Evolutionary conservation across 305 asterid genomes (phyloP).

Genomic region (Plantago coronopus): DNA sequence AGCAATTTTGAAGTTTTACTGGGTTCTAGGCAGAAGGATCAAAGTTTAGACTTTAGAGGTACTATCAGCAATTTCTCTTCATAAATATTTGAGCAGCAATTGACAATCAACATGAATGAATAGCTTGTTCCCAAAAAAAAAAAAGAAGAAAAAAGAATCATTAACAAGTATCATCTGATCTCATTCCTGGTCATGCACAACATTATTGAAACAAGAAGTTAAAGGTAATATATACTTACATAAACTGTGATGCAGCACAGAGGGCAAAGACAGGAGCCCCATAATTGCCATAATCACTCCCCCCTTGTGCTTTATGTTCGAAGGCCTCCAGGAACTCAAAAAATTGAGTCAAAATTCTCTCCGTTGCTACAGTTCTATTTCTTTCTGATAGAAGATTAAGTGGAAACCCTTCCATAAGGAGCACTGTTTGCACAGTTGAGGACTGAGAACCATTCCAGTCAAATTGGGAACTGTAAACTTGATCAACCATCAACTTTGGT

Average conservation of each 20-base stretch:
- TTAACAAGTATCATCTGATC: conserved; percentile 2
- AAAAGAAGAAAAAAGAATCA: too few relatives aligned
- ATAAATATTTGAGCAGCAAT: too few relatives aligned
- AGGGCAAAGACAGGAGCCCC: conserved; percentile 82
- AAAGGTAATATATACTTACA: conserved; percentile 44
- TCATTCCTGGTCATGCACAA: neutral
- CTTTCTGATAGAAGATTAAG: conserved; percentile 62
- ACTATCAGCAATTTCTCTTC: too few relatives aligned
- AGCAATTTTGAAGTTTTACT: too few relatives aligned
- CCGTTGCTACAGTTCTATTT: conserved; percentile 55
- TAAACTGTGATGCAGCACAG: conserved; percentile 69
- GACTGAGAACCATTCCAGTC: conserved; percentile 43
- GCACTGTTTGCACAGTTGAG: conserved; percentile 44
- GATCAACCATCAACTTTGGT: conserved; percentile 60
- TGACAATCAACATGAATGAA: neutral
- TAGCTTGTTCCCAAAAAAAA: too few relatives aligned
- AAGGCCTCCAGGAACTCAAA: conserved; percentile 59
- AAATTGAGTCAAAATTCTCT: conserved; percentile 61
- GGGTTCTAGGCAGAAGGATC: too few relatives aligned
- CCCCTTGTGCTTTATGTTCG: conserved; percentile 35
- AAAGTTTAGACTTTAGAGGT: too few relatives aligned
- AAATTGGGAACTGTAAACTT: conserved; percentile 47
- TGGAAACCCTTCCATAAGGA: conserved; percentile 88
- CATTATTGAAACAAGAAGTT: neutral
- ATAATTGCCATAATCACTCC: conserved; percentile 37